Evolutionary conservation across 2,329 filamentous ascomycete genomes (phyloP).

Genomic region (Cordyceps farinosa): DNA sequence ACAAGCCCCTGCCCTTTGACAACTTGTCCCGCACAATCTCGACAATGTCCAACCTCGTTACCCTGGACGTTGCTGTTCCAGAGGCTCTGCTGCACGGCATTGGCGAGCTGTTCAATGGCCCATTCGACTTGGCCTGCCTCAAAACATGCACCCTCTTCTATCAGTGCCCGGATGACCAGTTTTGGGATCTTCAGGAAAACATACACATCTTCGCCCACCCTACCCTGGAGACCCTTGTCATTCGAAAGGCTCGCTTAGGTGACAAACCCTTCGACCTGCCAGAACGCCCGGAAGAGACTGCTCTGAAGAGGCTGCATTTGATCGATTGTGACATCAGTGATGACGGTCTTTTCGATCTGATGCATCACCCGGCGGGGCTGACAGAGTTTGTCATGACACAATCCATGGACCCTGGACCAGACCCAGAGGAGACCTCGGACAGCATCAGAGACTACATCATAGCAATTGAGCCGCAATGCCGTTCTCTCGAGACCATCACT

Average conservation of each 20-base stretch:
- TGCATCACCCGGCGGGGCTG: constrained; percentile 42
- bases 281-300: constrained; percentile 46
- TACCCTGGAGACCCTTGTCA: constrained; percentile 43
- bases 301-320: constrained; percentile 40
- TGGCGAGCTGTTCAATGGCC: constrained; percentile 47
- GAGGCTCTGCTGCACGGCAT: constrained; percentile 42
- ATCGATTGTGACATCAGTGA: constrained; percentile 51
- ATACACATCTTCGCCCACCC: constrained; percentile 51
- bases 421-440: constrained; percentile 46
- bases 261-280: constrained; percentile 46
- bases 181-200: constrained; percentile 50
- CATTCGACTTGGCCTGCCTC: constrained; percentile 48
- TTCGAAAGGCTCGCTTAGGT: constrained; percentile 44
- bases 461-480: constrained; percentile 38
- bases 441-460: constrained; percentile 46
- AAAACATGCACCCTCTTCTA: constrained; percentile 46
- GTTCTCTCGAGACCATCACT: constrained; percentile 43
- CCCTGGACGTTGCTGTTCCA: constrained; percentile 44
- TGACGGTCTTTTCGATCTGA: constrained; percentile 34
- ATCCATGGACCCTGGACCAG: constrained; percentile 34
- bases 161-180: constrained; percentile 40
- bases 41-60: constrained; percentile 48
- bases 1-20: constrained; percentile 32
- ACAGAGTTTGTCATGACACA: constrained; percentile 48
- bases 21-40: constrained; percentile 44